Percentiles rank a stretch among this genome's conserved stretches.
Conservation (phyloP, 129 eudicot genomes). For the Ambrosia artemisiifolia region DNA sequence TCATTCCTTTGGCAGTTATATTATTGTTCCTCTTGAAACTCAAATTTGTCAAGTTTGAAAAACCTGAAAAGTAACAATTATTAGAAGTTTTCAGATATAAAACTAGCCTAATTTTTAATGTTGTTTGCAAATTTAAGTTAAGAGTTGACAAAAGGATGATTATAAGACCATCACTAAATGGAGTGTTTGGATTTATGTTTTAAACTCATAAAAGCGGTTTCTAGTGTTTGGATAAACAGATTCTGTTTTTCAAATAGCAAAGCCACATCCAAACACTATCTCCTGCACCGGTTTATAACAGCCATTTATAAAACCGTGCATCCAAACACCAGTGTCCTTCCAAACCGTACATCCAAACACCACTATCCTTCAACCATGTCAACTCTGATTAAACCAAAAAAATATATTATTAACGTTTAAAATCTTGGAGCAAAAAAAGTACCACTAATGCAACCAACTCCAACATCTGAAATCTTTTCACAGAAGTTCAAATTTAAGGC, state of each 20-base stretch:
- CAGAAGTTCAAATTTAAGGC: slow-evolving; percentile 70
- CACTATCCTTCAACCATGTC: neutral
- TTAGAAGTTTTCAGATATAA: neutral
- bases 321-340: neutral
- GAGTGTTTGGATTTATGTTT: neutral
- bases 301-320: neutral
- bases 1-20: slow-evolving; percentile 69
- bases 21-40: slow-evolving; percentile 62
- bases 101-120: neutral
- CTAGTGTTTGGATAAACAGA: neutral
- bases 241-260: neutral
- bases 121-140: neutral
- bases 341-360: neutral
- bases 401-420: neutral
- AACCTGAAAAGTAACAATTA: slow-evolving; percentile 40
- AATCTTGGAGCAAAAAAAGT: neutral
- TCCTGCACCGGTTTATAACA: neutral
- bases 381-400: neutral
- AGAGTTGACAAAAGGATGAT: neutral
- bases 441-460: slow-evolving; percentile 56
- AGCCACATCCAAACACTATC: neutral
- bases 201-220: neutral
- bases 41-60: slow-evolving; percentile 63
- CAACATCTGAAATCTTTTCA: slow-evolving; percentile 60
- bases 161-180: neutral